These are phyloP conservation scores for Orychophragmus violaceus DNA, from an alignment of 345 rosid genomes.

Conservation along the genomic window DNA sequence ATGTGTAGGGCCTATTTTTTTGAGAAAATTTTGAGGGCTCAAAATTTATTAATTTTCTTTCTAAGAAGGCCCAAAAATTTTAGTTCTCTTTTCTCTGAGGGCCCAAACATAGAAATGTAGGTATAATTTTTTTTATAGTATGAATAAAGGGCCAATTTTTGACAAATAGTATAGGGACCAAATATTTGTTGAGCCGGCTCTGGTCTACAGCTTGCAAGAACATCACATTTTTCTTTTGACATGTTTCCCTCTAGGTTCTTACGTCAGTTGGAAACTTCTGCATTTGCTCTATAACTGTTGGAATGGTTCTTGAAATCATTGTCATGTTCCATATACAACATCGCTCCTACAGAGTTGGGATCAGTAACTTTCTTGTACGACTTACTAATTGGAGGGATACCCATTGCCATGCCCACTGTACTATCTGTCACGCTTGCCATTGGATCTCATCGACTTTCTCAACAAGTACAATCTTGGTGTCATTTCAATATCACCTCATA, in stretches of 20 bases:
- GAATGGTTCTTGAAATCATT: constrained; percentile 86
- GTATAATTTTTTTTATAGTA: no score
- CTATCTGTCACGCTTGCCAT: constrained; percentile 89
- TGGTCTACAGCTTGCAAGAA: not conserved
- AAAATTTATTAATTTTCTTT: no score
- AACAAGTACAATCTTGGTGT: constrained; percentile 51
- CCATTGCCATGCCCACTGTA: constrained; percentile 99
- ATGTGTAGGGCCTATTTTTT: no score
- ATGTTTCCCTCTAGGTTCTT: constrained; percentile 56
- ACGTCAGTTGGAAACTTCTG: constrained; percentile 93
- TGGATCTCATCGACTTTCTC: constrained; percentile 92
- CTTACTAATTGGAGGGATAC: constrained; percentile 94
- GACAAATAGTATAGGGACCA: no score
- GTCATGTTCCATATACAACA: constrained; percentile 86
- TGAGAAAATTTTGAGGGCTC: no score
- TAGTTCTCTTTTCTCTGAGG: no score
- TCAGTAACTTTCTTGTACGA: constrained; percentile 94
- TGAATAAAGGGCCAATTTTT: no score
- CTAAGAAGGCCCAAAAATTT: no score
- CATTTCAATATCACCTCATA: no score
- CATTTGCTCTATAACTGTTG: constrained; percentile 94
- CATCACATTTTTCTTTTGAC: not conserved
- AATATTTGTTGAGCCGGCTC: no score
- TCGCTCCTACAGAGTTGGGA: constrained; percentile 76
- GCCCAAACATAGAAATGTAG: no score